Evolutionary conservation across 2,329 filamentous ascomycete genomes (phyloP).

Genomic region (Fusarium miscanthi): DNA sequence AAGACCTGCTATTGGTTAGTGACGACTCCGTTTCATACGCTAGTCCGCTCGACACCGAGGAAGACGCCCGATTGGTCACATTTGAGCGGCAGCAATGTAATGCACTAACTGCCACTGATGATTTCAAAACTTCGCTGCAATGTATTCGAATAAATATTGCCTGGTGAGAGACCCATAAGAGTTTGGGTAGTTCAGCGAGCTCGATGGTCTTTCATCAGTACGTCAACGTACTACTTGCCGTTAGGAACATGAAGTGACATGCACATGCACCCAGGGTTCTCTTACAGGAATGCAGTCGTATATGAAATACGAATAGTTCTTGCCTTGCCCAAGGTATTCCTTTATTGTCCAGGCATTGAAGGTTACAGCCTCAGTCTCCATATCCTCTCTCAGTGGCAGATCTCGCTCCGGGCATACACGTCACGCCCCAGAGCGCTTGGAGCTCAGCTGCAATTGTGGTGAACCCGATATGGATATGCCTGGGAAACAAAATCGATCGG

Average conservation of each 20-base stretch:
- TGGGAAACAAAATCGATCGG: not conserved
- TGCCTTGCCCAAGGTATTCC: not conserved
- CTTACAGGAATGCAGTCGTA: not conserved
- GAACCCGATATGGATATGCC: not conserved
- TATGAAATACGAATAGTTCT: not conserved
- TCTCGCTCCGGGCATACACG: not conserved
- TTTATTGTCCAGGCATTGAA: not conserved
- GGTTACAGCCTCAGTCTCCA: not conserved
- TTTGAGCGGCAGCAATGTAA: too few species aligned
- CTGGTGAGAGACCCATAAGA: too few species aligned
- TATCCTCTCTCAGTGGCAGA: not conserved
- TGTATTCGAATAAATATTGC: too few species aligned
- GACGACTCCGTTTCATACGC: rapidly evolving
- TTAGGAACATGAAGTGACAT: not conserved
- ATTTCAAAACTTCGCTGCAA: too few species aligned
- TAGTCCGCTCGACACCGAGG: not conserved
- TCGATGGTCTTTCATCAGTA: not conserved
- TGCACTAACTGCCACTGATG: too few species aligned
- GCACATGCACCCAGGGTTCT: not conserved
- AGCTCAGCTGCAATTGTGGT: not conserved
- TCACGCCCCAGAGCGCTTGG: not conserved
- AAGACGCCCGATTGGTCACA: not conserved
- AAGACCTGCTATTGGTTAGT: rapidly evolving
- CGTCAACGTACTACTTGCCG: not conserved
- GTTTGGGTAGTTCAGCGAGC: too few species aligned